Evolutionary conservation across 2,329 filamentous ascomycete species (phyloP).

Genomic region (Colletotrichum agaves): DNA sequence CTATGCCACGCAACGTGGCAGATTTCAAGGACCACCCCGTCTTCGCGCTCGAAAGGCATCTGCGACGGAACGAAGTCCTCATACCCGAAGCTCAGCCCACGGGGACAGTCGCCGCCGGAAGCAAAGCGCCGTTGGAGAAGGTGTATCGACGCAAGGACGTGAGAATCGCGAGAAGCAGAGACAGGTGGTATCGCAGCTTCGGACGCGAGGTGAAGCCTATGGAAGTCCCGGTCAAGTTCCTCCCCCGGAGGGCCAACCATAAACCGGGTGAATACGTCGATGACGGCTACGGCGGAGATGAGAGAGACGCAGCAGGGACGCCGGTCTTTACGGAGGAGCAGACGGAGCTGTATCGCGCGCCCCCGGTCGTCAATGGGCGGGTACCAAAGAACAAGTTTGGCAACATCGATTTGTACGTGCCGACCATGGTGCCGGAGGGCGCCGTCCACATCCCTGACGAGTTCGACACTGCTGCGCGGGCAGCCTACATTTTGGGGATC

Average conservation of each 20-base stretch:
- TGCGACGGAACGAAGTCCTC: slow-evolving; percentile 86
- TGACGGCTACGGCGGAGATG: slow-evolving; percentile 57
- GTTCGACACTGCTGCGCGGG: slow-evolving; percentile 70
- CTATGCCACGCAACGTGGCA: slow-evolving; percentile 85
- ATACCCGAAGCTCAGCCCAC: slow-evolving; percentile 74
- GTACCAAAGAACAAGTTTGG: slow-evolving; percentile 93
- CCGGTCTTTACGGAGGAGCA: slow-evolving; percentile 72
- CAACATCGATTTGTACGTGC: slow-evolving; percentile 93
- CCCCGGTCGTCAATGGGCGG: slow-evolving; percentile 77
- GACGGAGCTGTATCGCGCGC: slow-evolving; percentile 79
- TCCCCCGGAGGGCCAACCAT: slow-evolving; percentile 60
- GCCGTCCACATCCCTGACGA: slow-evolving; percentile 73
- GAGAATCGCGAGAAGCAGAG: slow-evolving; percentile 78
- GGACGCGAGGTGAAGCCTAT: slow-evolving; percentile 82
- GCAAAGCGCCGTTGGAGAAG: slow-evolving; percentile 72
- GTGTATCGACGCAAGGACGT: slow-evolving; percentile 89
- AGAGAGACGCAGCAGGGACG: slow-evolving; percentile 59
- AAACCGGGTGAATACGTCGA: slow-evolving; percentile 42
- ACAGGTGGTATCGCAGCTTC: slow-evolving; percentile 86
- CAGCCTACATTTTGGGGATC: slow-evolving; percentile 79
- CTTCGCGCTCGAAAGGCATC: slow-evolving; percentile 85
- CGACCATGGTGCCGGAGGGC: slow-evolving; percentile 88
- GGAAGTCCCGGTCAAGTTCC: slow-evolving; percentile 84
- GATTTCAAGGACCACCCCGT: slow-evolving; percentile 90
- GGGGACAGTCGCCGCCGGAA: slow-evolving; percentile 80